A percentile compares a stretch with the other conserved stretches of the same genome.
These are phyloP conservation scores for Aureobasidium lini DNA, from an alignment of 2,329 filamentous ascomycete genomes.

Conservation along the genomic window DNA sequence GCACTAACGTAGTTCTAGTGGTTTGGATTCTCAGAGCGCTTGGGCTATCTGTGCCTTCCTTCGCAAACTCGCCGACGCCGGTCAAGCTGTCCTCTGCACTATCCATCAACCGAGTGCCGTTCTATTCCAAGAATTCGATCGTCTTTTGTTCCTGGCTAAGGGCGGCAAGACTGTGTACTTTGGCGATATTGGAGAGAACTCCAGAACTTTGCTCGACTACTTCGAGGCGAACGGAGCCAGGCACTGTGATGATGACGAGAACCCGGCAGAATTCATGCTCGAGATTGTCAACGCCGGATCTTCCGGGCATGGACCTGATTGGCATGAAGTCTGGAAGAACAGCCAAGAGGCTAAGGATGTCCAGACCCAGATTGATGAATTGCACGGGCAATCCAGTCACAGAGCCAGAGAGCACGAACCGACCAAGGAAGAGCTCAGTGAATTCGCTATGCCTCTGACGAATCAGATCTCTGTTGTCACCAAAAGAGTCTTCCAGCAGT, in stretches of 20 bases:
- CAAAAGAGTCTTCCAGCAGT: slow-evolving; percentile 37
- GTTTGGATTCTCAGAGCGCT: slow-evolving; percentile 63
- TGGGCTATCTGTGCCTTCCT: slow-evolving; percentile 73
- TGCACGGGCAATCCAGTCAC: slow-evolving; percentile 30
- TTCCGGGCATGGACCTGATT: slow-evolving; percentile 28
- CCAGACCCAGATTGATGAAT: slow-evolving; percentile 32
- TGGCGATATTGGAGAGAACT: slow-evolving; percentile 73
- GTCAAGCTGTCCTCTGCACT: slow-evolving; percentile 82
- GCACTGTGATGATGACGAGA: slow-evolving; percentile 47
- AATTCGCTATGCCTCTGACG: slow-evolving; percentile 38
- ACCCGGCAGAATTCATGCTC: slow-evolving; percentile 74
- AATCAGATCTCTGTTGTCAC: slow-evolving; percentile 32
- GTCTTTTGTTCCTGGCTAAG: slow-evolving; percentile 67
- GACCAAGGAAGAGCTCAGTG: slow-evolving; percentile 30
- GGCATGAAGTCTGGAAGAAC: slow-evolving; percentile 34
- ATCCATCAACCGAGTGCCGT: slow-evolving; percentile 86
- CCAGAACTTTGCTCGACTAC: slow-evolving; percentile 57
- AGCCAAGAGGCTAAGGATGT: slow-evolving; percentile 26
- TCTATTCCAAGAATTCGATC: slow-evolving; percentile 82
- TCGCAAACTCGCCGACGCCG: slow-evolving; percentile 68
- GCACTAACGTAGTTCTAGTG: slow-evolving; percentile 30
- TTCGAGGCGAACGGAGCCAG: slow-evolving; percentile 51
- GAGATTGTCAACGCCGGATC: slow-evolving; percentile 31
- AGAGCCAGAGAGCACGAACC: slow-evolving; percentile 14
- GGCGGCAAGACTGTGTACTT: slow-evolving; percentile 82